These are phyloP conservation scores for Berkeleyomyces basicola DNA, from an alignment of 2,329 filamentous ascomycete genomes.

Conservation along the genomic window DNA sequence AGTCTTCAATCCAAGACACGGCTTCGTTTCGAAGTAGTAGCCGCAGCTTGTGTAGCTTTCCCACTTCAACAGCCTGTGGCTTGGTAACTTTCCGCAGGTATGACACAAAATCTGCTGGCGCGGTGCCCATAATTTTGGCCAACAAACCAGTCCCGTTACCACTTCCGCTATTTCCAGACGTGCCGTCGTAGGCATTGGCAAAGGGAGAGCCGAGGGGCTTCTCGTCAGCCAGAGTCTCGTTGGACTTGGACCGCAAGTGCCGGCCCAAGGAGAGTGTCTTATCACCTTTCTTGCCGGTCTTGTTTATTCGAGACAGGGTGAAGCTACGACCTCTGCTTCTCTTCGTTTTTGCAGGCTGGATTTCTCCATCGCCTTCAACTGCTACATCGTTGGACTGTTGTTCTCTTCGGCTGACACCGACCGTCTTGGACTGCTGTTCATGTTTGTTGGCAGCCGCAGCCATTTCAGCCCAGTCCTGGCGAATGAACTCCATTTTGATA, in stretches of 20 bases:
- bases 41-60: conserved; percentile 82
- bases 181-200: neutral
- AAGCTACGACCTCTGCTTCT: conserved; percentile 60
- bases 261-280: conserved; percentile 35
- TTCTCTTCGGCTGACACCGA: neutral
- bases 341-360: conserved; percentile 30
- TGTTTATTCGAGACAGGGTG: conserved; percentile 43
- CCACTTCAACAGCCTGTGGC: conserved; percentile 77
- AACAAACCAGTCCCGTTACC: conserved; percentile 38
- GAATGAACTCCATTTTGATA: conserved; percentile 92
- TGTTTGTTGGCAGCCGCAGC: conserved; percentile 24
- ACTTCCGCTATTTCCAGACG: conserved; percentile 31
- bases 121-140: conserved; percentile 52
- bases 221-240: conserved; percentile 49
- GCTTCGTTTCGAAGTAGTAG: conserved; percentile 86
- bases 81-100: conserved; percentile 70
- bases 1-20: conserved; percentile 85
- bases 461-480: conserved; percentile 66
- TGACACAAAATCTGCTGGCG: conserved; percentile 68
- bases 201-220: conserved; percentile 26
- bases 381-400: conserved; percentile 17
- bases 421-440: conserved; percentile 16
- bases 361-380: conserved; percentile 26
- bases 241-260: conserved; percentile 55
- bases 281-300: conserved; percentile 37